Conservation (phyloP, 2,329 filamentous ascomycete genomes). For the Blastomyces silverae region DNA sequence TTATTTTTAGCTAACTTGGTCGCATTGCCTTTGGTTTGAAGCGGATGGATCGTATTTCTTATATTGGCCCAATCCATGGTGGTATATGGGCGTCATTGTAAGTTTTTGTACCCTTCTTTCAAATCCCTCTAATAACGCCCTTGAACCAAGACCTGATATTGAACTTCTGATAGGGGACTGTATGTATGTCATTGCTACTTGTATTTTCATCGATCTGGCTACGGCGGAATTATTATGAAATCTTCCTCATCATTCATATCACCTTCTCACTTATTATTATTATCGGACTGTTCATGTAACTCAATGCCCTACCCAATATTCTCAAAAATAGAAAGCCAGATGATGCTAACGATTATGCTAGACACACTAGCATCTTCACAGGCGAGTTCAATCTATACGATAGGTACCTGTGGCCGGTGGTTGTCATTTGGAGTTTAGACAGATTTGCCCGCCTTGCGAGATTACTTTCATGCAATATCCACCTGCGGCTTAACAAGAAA, state of each 20-base stretch:
- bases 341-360: conserved; percentile 20
- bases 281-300: conserved; percentile 41
- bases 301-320: conserved; percentile 2
- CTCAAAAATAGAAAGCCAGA: not conserved
- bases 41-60: conserved; percentile 17
- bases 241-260: conserved; percentile 38
- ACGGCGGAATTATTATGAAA: conserved; percentile 40
- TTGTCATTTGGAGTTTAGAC: conserved; percentile 45
- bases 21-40: not conserved
- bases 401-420: conserved; percentile 44
- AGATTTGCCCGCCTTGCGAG: conserved; percentile 37
- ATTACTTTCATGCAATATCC: conserved; percentile 39
- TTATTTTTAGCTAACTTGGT: conserved; percentile 2
- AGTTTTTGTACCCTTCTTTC: conserved; percentile 17
- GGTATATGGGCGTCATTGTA: conserved; percentile 26
- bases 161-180: conserved; percentile 23
- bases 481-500: conserved; percentile 23
- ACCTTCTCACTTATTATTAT: conserved; percentile 35
- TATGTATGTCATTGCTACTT: conserved; percentile 35
- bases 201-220: conserved; percentile 40
- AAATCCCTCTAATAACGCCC: not conserved
- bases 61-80: conserved; percentile 21
- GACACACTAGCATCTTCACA: conserved; percentile 43
- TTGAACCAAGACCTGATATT: not conserved
- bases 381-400: conserved; percentile 45